Percentiles rank a stretch among this genome's conserved stretches.
phyloP scores from a whole-genome alignment of 306 rosid species.

The Vigna hirtella region DNA sequence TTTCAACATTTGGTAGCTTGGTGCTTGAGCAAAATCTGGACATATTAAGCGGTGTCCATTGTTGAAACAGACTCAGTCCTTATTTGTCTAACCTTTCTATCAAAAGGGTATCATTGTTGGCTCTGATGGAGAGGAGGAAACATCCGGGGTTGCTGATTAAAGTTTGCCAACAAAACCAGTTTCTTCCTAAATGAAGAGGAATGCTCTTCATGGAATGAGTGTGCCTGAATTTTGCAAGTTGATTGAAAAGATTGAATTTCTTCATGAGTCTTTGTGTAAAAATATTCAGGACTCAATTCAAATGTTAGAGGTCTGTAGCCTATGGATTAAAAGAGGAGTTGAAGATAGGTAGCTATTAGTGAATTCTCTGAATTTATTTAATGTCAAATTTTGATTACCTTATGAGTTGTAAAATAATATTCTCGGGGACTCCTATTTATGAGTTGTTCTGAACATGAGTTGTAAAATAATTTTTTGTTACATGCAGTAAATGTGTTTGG shows the following conservation, averaged over 20 bases:
- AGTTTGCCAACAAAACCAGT: slow-evolving; percentile 25
- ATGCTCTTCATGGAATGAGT: slow-evolving; percentile 64
- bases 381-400: too few relatives aligned
- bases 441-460: too few relatives aligned
- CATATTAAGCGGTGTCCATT: slow-evolving; percentile 89
- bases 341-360: too few relatives aligned
- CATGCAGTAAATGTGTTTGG: too few relatives aligned
- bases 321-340: too few relatives aligned
- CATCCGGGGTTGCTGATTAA: slow-evolving; percentile 34
- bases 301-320: too few relatives aligned
- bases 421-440: too few relatives aligned
- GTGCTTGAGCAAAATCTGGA: slow-evolving; percentile 78
- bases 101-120: slow-evolving; percentile 88
- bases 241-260: slow-evolving; percentile 67
- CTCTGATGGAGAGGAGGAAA: slow-evolving; percentile 56
- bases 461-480: too few relatives aligned
- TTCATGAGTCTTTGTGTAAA: too few relatives aligned
- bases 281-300: too few relatives aligned
- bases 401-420: too few relatives aligned
- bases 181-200: slow-evolving; percentile 83
- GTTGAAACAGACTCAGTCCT: slow-evolving; percentile 72
- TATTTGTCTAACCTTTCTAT: slow-evolving; percentile 72
- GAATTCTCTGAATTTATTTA: too few relatives aligned
- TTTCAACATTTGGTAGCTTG: slow-evolving; percentile 58
- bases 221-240: slow-evolving; percentile 58